Base-by-base conservation (phyloP, 139 green algal genomes). In the Volvox africanus region DNA sequence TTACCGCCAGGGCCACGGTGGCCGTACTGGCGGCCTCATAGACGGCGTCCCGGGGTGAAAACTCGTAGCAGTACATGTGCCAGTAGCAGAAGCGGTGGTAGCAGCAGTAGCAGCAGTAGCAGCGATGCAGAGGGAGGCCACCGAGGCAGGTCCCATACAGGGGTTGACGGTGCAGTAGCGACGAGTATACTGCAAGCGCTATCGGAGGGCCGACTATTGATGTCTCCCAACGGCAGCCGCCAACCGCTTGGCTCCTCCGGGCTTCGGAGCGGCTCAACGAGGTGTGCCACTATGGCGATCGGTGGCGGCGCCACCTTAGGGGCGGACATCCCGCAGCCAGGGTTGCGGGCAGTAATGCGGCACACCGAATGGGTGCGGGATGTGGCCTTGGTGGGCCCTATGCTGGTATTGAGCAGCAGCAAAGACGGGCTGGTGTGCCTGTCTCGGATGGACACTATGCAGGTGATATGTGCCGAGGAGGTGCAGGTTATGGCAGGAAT, bases 311-410 rank as follows among this genome's bases (percentile, higher is more conserved):
- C 44, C 44, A 55, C 44, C 44, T 14, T 55, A 55, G 5, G 44
- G 44, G 44, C 44, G 44, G 44, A 55, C 44, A 55, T 14, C 65
- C 65, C 44, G 44, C 44, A 55, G 44, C 80, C 80, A 61, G n/a
- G n/a, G 55, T 50, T 86, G 9, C 80, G 55, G 3, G 50, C 28
- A n/a, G 61, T 73, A 3, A 44, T 73, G 80, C 80, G 80, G 14
- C 80, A 86, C 55, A 21, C 24, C 28, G 80, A 86, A 30, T 86
- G 80, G 80, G 80, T 86, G 55, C 55, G 80, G 26, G 80, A 86
- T 28, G 80, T 86, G 50, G 80, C 80, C 28, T 30, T 86, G 55
- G 33, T 86, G 80, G 80, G 80, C 9, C 80, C 44, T 17, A 28
- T 6, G 24, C 80, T 86, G 26, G 28, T 73, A 20, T 30, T 86